Conservation (phyloP, 225 moss, liverwort and hornwort species). For the Bryoerythrophyllum caledonicum region DNA sequence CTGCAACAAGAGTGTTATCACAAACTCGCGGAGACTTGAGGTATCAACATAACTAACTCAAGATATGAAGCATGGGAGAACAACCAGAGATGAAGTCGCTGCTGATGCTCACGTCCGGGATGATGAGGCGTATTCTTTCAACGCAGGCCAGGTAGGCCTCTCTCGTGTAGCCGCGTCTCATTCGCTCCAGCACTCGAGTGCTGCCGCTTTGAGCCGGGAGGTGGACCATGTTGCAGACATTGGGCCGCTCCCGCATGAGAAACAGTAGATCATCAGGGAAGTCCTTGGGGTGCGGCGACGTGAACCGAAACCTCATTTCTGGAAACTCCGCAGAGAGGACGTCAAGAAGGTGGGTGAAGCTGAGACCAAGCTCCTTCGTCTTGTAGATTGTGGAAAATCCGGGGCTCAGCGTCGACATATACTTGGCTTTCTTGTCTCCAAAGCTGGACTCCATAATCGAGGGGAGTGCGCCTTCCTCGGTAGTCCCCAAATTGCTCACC, state of each 20-base stretch:
- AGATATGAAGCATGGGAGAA: neutral
- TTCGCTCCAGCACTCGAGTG: constrained; percentile 75
- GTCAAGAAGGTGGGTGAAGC: constrained; percentile 84
- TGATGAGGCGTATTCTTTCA: constrained; percentile 72
- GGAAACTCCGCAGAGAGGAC: constrained; percentile 71
- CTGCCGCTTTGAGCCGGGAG: constrained; percentile 98
- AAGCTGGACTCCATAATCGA: constrained; percentile 28
- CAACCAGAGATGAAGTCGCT: constrained; percentile 98
- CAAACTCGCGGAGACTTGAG: no score
- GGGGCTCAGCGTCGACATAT: constrained; percentile 74
- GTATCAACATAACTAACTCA: no score
- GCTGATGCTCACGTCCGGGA: constrained; percentile 91
- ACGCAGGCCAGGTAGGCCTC: constrained; percentile 90
- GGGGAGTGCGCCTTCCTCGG: constrained; percentile 26
- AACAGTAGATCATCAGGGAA: constrained; percentile 91
- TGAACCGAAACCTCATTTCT: constrained; percentile 92
- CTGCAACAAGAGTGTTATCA: constrained; percentile 33
- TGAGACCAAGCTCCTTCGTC: constrained; percentile 82
- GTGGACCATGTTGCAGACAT: constrained; percentile 91
- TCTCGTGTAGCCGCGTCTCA: constrained; percentile 88
- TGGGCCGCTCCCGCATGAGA: constrained; percentile 81
- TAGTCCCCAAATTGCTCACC: constrained; percentile 27
- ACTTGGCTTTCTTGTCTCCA: constrained; percentile 47
- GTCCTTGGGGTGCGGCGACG: constrained; percentile 96
- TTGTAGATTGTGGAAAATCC: constrained; percentile 86